A percentile compares a stretch with the other conserved stretches of the same genome.
Conservation (phyloP, 768 basidiomycete species). For the Tricholoma matsutake region DNA sequence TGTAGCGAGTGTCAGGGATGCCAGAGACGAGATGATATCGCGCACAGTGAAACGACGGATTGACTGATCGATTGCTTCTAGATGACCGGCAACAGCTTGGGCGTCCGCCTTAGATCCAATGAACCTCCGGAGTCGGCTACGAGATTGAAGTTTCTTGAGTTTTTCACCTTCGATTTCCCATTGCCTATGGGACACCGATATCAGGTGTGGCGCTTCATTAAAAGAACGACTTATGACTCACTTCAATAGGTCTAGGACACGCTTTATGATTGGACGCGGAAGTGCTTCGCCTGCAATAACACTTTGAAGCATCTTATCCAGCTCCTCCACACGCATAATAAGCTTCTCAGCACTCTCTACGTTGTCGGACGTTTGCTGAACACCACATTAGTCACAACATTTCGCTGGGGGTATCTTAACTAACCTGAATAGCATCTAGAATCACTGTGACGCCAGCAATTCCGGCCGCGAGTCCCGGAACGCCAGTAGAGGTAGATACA, state of each 20-base stretch:
- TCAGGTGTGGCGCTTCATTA: background rate
- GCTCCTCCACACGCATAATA: background rate
- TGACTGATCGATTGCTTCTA: background rate
- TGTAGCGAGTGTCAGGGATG: background rate
- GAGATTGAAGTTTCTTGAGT: background rate
- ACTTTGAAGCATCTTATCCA: background rate
- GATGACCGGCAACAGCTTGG: background rate
- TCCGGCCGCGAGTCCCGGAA: background rate
- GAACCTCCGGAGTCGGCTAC: background rate
- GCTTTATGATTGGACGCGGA: background rate
- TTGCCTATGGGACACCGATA: background rate
- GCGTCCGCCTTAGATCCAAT: background rate
- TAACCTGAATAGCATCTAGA: background rate
- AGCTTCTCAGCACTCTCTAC: background rate
- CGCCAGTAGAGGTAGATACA: background rate
- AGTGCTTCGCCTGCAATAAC: background rate
- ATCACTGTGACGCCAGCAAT: background rate
- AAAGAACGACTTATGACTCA: background rate
- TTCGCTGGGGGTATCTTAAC: background rate
- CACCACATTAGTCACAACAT: background rate
- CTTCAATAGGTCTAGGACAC: background rate
- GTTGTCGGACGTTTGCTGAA: background rate
- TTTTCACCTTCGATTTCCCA: background rate
- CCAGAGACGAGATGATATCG: background rate
- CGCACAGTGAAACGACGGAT: background rate